phyloP scores from a whole-genome alignment of 345 rosid species.

The Kandelia obovata region DNA sequence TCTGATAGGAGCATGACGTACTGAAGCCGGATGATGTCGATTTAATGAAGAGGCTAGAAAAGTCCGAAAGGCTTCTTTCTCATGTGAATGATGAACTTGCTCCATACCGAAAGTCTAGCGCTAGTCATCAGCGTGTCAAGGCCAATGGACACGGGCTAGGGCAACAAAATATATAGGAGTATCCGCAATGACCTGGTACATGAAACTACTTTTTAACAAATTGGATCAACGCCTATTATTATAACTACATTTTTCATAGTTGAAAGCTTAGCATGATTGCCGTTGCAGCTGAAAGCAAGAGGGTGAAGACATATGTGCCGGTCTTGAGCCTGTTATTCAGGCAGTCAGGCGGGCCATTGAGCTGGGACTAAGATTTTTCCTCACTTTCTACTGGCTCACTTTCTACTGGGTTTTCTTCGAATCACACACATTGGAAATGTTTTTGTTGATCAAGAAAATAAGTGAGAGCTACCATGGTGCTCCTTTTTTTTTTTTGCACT shows the following conservation, averaged over 20 bases:
- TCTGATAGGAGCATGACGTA: slow-evolving; percentile 42
- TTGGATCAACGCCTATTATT: not conserved
- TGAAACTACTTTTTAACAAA: not conserved
- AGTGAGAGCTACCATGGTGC: no score
- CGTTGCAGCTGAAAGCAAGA: no score
- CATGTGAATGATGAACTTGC: slow-evolving; percentile 53
- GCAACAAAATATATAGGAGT: slow-evolving; percentile 31
- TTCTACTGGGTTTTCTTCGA: no score
- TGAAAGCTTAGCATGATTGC: slow-evolving; percentile 4
- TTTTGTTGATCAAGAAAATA: no score
- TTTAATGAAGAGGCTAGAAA: slow-evolving; percentile 39
- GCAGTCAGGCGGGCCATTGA: no score
- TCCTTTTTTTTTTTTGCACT: no score
- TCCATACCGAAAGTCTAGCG: slow-evolving; percentile 39
- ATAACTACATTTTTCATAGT: not conserved
- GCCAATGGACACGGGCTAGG: slow-evolving; percentile 33
- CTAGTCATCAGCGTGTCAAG: slow-evolving; percentile 31
- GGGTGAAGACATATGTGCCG: no score
- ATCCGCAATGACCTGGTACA: not conserved
- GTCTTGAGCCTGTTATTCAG: no score
- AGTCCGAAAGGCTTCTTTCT: slow-evolving; percentile 54
- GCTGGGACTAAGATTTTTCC: no score
- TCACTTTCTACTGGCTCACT: no score
- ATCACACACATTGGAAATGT: no score
- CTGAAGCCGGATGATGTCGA: slow-evolving; percentile 33